Conservation (phyloP, 1,284 basidiomycete species). For the Mixia osmundae region DNA sequence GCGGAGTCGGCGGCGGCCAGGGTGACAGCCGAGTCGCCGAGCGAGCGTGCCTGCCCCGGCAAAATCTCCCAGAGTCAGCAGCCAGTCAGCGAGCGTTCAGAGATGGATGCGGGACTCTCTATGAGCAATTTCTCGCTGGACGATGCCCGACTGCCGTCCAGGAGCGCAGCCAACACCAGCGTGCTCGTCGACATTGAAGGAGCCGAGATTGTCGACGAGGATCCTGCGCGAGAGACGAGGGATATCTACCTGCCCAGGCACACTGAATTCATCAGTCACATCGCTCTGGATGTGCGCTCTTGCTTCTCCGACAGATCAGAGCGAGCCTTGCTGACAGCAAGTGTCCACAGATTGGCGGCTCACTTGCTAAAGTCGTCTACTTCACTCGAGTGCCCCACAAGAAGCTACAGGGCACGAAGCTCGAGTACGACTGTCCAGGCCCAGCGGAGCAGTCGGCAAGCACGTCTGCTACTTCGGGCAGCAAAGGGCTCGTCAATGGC, state of each 20-base stretch:
- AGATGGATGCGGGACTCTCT: too few species aligned
- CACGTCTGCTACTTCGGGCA: not conserved
- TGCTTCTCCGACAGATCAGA: conserved; percentile 2
- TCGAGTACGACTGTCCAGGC: too few species aligned
- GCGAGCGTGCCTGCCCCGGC: too few species aligned
- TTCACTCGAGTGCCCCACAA: conserved; percentile 76
- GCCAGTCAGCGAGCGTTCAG: too few species aligned
- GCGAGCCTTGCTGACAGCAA: not conserved
- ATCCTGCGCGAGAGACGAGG: conserved; percentile 5
- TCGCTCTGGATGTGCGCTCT: conserved; percentile 67
- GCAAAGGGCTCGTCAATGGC: not conserved
- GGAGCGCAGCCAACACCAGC: not conserved
- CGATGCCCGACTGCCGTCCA: too few species aligned
- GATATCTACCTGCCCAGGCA: conserved; percentile 89
- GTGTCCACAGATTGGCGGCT: conserved; percentile 59
- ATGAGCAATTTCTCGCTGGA: too few species aligned
- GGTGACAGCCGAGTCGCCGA: too few species aligned
- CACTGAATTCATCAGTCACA: conserved; percentile 87
- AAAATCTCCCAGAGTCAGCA: too few species aligned
- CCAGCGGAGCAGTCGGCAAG: conserved; percentile 24
- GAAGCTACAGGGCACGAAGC: too few species aligned
- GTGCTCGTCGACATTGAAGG: not conserved
- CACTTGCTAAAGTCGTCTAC: conserved; percentile 93
- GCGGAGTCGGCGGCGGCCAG: too few species aligned
- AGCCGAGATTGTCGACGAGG: not conserved